Base-by-base conservation (phyloP, 1,284 basidiomycete species). In the Xerocomus amazonicus region DNA sequence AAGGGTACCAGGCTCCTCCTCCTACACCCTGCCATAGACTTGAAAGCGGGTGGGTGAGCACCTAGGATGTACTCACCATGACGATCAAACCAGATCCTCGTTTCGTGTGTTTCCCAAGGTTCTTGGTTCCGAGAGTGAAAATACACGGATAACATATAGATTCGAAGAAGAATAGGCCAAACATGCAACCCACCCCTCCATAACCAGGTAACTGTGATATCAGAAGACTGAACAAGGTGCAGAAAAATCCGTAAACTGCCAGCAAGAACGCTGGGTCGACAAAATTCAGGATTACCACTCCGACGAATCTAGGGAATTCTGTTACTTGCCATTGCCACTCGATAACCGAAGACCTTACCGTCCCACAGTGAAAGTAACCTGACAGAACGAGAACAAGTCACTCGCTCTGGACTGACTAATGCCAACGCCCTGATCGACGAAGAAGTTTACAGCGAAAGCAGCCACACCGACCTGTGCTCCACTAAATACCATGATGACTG, bases 101-200 rank as follows among this genome's bases (percentile, higher is more conserved):
- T 67, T 87, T 87, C 5, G 87, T 86, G 70, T 86, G 76, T 48
- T 74, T 73, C 31, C 87, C 87, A 41, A 88, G 72, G 59, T 82
- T 80, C 66, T 81, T 78, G 31, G 87, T 91, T 7, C 78, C 83
- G 34, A 90, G 73, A 1, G 83, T 83, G 70, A 86, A 87, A 52
- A 88, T 83, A 57, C 83, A 80, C 5, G 83, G 82, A 60, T 84
- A 84, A 62, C 83, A 84, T 57, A 84, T 82, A 8, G 81, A 83
- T 66, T 88, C 87, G 67, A 87, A 89, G 76, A 86, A 88, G 77
- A 89, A 88, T 51, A 90, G 68, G 52, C 76, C 64, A 66, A 87
- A 88, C 50, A 88, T 62, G 66, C 77, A 82, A 9, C 75, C 81
- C 42, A 89, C 71, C 34, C 81, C 87, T 7, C 74, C 70, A 51